Percentiles rank a stretch among this genome's conserved stretches.
These are phyloP conservation scores for Cladosporium sp. DNA, from an alignment of 2,329 filamentous ascomycete species.

Conservation along the genomic window DNA sequence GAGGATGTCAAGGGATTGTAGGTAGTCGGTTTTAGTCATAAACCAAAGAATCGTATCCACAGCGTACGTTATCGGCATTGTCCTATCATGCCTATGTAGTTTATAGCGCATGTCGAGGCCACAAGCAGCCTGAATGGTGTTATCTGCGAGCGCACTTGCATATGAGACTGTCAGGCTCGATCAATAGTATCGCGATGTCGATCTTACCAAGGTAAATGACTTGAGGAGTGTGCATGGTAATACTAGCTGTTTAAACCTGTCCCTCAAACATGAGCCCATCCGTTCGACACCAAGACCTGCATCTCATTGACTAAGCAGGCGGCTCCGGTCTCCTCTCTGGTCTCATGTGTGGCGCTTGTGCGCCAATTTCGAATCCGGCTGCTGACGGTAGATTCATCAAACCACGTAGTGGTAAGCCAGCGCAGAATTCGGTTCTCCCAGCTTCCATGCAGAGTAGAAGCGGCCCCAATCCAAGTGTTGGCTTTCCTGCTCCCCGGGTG, in stretches of 20 bases:
- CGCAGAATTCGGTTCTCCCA: constrained; percentile 62
- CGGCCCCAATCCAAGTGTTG: constrained; percentile 32
- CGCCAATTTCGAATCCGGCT: constrained; percentile 26
- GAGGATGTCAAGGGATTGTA: constrained; percentile 7
- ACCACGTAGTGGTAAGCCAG: constrained; percentile 43
- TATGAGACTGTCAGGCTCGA: background rate
- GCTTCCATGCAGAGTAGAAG: constrained; percentile 54
- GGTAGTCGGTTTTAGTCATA: background rate
- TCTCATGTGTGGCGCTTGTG: constrained; percentile 15
- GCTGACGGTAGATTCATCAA: constrained; percentile 35
- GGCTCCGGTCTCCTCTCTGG: constrained; percentile 38
- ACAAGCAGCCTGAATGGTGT: too few relatives aligned
- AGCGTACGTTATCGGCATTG: too few relatives aligned
- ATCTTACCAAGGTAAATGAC: background rate
- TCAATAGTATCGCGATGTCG: too few relatives aligned
- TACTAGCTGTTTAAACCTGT: background rate
- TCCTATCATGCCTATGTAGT: too few relatives aligned
- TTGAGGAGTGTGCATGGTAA: background rate
- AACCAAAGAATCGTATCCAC: too few relatives aligned
- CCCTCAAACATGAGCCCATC: constrained; percentile 34
- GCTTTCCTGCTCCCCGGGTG: constrained; percentile 27
- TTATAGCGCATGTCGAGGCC: too few relatives aligned
- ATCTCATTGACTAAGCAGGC: constrained; percentile 36
- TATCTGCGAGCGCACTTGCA: too few relatives aligned
- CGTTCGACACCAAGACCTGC: constrained; percentile 33